Evolutionary conservation across 352 stramenopile species (phyloP), one percentile per base, ranked within the genome.

Genomic region (Pythium dissotocum): DNA sequence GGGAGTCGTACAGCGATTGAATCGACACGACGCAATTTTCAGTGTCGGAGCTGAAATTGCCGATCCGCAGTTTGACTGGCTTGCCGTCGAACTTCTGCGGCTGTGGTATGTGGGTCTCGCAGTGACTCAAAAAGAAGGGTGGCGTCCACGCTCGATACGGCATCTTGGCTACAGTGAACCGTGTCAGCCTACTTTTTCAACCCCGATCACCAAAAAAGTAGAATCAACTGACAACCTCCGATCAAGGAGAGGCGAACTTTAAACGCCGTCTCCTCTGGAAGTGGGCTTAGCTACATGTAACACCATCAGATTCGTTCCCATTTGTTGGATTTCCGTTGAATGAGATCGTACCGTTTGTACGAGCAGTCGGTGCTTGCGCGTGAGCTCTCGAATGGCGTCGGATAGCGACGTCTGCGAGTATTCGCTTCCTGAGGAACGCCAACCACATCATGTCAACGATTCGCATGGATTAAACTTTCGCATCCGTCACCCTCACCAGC

Each of bases 341-440:
- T 46, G 16, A 13, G n/a, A 30, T 46, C 66, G 8, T 51, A 77
- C 71, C 51, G 71, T 77, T 54, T 77, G 71, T 14, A 75, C 59
- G 10, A 77, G 52, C 44, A 77, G 21, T 44, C 65, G 54, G 13
- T 72, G 52, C 58, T 72, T 77, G 4, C 60, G 33, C 5, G 63
- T 66, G 35, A 75, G 42, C 12, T 74, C 56, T 40, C 62, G 58
- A 33, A 77, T 40, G 13, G 51, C 59, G 6, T 71, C 58, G 18
- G n/a, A 53, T 28, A 52, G 32, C 14, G 65, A 61, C 24, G 28
- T 52, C 21, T 28, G 52, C 18, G 46, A 48, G 33, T 66, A 62
- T 5, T 65, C 52, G 42, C 51, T 53, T 24, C n/a, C 46, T 53
- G 21, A 26, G 14, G 13, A 51, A 44, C 6, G 6, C 4, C 38